phyloP scores from a whole-genome alignment of 148 eudicot genomes.

The Silene latifolia region DNA sequence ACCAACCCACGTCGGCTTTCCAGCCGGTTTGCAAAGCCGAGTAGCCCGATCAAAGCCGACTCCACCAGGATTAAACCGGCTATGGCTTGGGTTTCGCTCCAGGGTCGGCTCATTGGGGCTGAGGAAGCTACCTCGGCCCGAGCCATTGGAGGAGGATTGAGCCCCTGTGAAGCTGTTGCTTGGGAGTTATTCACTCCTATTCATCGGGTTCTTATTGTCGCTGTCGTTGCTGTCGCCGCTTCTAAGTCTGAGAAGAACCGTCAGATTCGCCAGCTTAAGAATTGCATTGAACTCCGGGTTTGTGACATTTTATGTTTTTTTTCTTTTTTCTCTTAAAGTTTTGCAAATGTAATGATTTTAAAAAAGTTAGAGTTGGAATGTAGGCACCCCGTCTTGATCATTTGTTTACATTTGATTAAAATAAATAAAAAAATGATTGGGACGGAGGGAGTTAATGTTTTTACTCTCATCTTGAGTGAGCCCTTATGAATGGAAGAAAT shows the following conservation, averaged over 20 bases:
- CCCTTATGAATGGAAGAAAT: too few species aligned
- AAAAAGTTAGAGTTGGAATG: too few species aligned
- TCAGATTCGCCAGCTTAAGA: constrained; percentile 47
- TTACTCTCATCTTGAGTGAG: too few species aligned
- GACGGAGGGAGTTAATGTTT: too few species aligned
- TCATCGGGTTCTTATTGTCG: constrained; percentile 64
- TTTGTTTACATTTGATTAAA: too few species aligned
- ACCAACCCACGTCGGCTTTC: constrained; percentile 63
- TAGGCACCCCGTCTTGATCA: too few species aligned
- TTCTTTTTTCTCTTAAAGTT: background rate
- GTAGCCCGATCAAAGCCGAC: constrained; percentile 35
- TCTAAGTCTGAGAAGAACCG: constrained; percentile 48
- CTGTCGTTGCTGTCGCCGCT: constrained; percentile 64
- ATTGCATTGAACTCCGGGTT: constrained; percentile 73
- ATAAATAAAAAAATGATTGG: too few species aligned
- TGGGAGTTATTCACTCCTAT: constrained; percentile 87
- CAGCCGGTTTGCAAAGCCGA: constrained; percentile 51
- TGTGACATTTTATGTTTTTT: constrained; percentile 19
- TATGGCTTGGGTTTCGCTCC: constrained; percentile 73
- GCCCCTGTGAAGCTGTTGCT: constrained; percentile 44
- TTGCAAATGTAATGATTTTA: too few species aligned
- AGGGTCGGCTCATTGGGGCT: constrained; percentile 72
- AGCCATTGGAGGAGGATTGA: constrained; percentile 42
- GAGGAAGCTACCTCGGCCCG: constrained; percentile 67
- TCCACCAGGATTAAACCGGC: constrained; percentile 1